These are phyloP conservation scores for Penicillium sp. DNA, from an alignment of 2,329 filamentous ascomycete genomes.

Conservation along the genomic window DNA sequence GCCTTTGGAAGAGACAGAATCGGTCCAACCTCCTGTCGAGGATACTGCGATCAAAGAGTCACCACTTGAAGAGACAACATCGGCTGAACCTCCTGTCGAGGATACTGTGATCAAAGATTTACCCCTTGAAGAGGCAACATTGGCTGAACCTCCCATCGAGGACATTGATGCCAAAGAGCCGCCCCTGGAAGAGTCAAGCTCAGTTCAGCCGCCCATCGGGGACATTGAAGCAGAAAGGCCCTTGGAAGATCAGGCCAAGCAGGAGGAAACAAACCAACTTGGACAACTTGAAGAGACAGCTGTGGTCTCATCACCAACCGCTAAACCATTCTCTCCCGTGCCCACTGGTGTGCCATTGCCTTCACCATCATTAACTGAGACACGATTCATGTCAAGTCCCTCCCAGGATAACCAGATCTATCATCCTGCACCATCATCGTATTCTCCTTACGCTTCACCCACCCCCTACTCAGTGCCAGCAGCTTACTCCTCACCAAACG, in stretches of 20 bases:
- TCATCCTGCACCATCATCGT: conserved; percentile 26
- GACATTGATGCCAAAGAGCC: background rate
- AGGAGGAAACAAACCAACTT: background rate
- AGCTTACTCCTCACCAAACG: conserved; percentile 24
- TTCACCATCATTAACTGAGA: conserved; percentile 34
- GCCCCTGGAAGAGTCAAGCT: background rate
- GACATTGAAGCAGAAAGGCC: background rate
- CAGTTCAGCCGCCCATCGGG: background rate
- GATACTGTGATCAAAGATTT: background rate
- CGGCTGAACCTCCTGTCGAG: background rate
- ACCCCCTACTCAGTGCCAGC: conserved; percentile 8
- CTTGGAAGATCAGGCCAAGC: background rate
- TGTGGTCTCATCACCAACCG: conserved; percentile 26
- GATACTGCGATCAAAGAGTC: conserved; percentile 1
- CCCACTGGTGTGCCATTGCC: conserved; percentile 29
- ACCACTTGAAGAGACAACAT: background rate
- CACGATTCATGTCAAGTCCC: conserved; percentile 29
- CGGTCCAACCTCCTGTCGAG: background rate
- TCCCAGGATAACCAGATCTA: conserved; percentile 26
- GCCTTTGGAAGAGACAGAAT: background rate
- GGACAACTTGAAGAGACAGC: conserved; percentile 13
- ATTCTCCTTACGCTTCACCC: conserved; percentile 19
- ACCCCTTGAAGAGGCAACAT: background rate
- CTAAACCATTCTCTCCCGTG: conserved; percentile 23
- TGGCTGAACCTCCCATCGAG: background rate